Evolutionary conservation across 2,329 filamentous ascomycete species (phyloP), one percentile per base, ranked within the genome.

Genomic region (Ophiocordyceps sinensis): DNA sequence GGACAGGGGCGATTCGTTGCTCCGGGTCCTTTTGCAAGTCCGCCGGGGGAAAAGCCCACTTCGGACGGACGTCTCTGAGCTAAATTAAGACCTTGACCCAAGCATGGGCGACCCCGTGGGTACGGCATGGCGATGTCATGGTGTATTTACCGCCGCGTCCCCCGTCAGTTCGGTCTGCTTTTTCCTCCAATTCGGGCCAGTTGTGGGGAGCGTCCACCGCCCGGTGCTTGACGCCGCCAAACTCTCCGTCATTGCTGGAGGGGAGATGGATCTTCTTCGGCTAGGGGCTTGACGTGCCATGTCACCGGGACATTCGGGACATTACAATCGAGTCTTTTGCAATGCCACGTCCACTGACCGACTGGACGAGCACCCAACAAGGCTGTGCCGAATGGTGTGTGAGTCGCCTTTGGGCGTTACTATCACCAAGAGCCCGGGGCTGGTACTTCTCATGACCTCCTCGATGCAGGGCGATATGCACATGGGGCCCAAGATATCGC

Each of bases 11-110:
- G n/a, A n/a, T n/a, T n/a, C n/a, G n/a, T n/a, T n/a, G 40, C 39
- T 37, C 41, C 42, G 46, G 49, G 49, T 49, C 41, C 50, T 51
- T 52, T 52, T 52, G 49, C 43, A 50, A 46, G 43, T 43, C 49
- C 50, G 49, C 48, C 45, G 34, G 39, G 39, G 31, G 41, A 45
- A 15, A 29, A 11, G 11, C 39, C 44, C 44, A 46, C 44, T 43
- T 40, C 36, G 30, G 29, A 28, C 31, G 23, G 43, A 40, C 36
- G 37, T 37, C 37, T 44, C 38, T 42, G 28, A 23, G 19, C 37
- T 39, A 41, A 37, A 28, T 29, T 32, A 41, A 36, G 32, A 37
- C 26, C 36, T 37, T 28, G 36, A 26, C 11, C 36, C 36, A 23
- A 28, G 14, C 19, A 13, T 11, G 10, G 13, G n/a, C n/a, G 14